Evolutionary conservation across 2,329 filamentous ascomycete species (phyloP).

Genomic region (Fusarium sacchari): DNA sequence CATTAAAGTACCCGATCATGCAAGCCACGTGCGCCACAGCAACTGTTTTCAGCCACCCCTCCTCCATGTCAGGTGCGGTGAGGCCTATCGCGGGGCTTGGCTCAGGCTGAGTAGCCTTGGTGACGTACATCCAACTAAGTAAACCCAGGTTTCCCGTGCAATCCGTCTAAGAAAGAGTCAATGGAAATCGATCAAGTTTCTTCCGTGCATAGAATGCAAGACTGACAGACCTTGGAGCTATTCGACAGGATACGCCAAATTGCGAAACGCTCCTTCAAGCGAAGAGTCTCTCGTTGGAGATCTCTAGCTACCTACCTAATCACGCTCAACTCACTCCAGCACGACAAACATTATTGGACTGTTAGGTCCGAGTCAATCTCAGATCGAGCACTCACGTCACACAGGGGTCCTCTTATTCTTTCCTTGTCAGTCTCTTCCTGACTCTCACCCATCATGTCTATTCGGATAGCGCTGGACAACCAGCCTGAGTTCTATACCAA

Average conservation of each 20-base stretch:
- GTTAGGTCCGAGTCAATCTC: slow-evolving; percentile 1
- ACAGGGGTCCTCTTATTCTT: neutral
- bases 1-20: neutral
- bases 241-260: neutral
- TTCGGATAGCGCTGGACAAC: slow-evolving; percentile 73
- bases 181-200: neutral
- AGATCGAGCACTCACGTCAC: slow-evolving; percentile 19
- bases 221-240: slow-evolving; percentile 18
- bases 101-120: slow-evolving; percentile 32
- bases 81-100: slow-evolving; percentile 28
- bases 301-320: neutral
- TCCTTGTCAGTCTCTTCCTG: neutral
- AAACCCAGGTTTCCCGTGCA: slow-evolving; percentile 10
- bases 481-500: slow-evolving; percentile 81
- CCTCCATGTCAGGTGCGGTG: slow-evolving; percentile 14
- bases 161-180: slow-evolving; percentile 4
- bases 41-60: slow-evolving; percentile 5
- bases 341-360: slow-evolving; percentile 18
- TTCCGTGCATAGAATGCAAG: slow-evolving; percentile 8
- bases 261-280: neutral
- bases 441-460: slow-evolving; percentile 63
- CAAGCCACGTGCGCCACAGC: slow-evolving; percentile 5
- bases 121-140: slow-evolving; percentile 28
- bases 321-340: slow-evolving; percentile 14
- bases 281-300: neutral